These are phyloP conservation scores for Ustilago curta DNA, from an alignment of 1,284 basidiomycete species.

Conservation along the genomic window DNA sequence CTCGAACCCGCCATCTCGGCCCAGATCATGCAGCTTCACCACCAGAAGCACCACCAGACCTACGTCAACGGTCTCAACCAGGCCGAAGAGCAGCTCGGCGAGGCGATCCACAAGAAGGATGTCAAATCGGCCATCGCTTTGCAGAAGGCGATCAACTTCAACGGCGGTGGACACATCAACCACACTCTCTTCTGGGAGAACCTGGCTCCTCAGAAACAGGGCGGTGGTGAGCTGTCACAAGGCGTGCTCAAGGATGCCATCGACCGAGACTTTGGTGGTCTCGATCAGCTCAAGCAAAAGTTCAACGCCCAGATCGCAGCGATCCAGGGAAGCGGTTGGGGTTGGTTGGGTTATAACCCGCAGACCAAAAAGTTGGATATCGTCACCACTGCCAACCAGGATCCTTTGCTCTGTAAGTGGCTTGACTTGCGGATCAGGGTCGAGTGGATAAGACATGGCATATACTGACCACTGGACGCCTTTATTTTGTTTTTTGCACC, in stretches of 20 bases:
- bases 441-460: background rate
- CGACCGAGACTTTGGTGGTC: constrained; percentile 65
- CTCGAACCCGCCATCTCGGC: constrained; percentile 67
- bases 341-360: constrained; percentile 65
- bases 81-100: constrained; percentile 62
- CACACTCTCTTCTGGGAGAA: constrained; percentile 69
- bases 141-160: constrained; percentile 67
- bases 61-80: constrained; percentile 68
- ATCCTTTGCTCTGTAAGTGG: constrained; percentile 61
- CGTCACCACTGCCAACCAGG: constrained; percentile 67
- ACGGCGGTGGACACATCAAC: constrained; percentile 69
- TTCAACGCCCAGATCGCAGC: constrained; percentile 63
- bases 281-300: constrained; percentile 62
- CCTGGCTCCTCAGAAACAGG: constrained; percentile 61
- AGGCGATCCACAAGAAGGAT: constrained; percentile 61
- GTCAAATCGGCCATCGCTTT: constrained; percentile 55
- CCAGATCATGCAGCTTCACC: constrained; percentile 69
- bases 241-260: constrained; percentile 65
- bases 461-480: background rate
- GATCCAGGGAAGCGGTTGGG: constrained; percentile 68
- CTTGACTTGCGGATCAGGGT: background rate
- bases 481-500: background rate
- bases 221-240: constrained; percentile 62
- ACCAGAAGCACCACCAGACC: constrained; percentile 68
- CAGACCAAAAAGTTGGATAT: constrained; percentile 62